Percentiles rank a stretch among this genome's conserved stretches.
These are phyloP conservation scores for Emergomyces pasteurianus DNA, from an alignment of 2,329 filamentous ascomycete species.

Conservation along the genomic window DNA sequence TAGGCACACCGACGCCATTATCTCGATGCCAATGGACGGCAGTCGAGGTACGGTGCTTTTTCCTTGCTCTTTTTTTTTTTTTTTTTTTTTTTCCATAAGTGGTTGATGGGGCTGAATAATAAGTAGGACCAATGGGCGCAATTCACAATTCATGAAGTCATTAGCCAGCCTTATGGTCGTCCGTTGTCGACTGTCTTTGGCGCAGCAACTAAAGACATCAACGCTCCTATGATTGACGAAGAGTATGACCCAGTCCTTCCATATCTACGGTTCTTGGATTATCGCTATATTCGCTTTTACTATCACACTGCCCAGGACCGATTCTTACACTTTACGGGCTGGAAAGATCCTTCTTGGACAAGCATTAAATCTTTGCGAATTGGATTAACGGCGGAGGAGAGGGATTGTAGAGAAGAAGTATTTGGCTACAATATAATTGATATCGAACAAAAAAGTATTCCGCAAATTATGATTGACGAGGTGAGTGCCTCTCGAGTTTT, in stretches of 20 bases:
- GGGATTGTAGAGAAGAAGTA: slow-evolving; percentile 66
- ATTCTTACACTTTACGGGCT: slow-evolving; percentile 74
- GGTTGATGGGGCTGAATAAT: background rate
- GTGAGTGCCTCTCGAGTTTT: slow-evolving; percentile 30
- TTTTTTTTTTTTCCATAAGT: background rate
- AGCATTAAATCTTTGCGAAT: slow-evolving; percentile 60
- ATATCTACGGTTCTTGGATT: slow-evolving; percentile 68
- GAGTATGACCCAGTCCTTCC: slow-evolving; percentile 64
- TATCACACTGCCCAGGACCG: slow-evolving; percentile 83
- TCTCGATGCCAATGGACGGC: too few relatives aligned
- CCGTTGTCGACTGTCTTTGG: slow-evolving; percentile 51
- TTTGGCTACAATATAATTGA: slow-evolving; percentile 89
- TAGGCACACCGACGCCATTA: too few relatives aligned
- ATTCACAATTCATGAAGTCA: slow-evolving; percentile 63
- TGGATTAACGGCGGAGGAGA: slow-evolving; percentile 82
- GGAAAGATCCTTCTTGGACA: slow-evolving; percentile 89
- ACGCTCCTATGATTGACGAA: slow-evolving; percentile 56
- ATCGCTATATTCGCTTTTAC: slow-evolving; percentile 86
- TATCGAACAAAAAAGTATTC: slow-evolving; percentile 76
- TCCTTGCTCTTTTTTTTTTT: background rate
- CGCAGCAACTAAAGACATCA: slow-evolving; percentile 40
- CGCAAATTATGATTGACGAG: slow-evolving; percentile 80
- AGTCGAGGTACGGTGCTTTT: too few relatives aligned
- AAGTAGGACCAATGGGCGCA: slow-evolving; percentile 86
- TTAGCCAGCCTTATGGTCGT: slow-evolving; percentile 46